phyloP scores from a whole-genome alignment of 1,284 basidiomycete genomes.

The Cryptococcus deneoformans region DNA sequence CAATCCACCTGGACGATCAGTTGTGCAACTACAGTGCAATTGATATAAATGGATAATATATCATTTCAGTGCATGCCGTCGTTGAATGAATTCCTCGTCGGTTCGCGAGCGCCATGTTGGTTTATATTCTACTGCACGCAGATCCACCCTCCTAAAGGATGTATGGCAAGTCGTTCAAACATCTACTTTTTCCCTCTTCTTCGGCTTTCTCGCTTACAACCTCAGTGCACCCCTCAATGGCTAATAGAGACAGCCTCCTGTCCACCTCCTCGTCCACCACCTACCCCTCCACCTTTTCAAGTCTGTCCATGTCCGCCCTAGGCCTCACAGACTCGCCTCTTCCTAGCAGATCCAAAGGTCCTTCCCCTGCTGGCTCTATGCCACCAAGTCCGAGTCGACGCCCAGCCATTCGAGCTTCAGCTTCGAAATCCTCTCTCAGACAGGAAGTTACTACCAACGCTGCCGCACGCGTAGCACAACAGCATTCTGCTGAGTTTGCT shows the following conservation, averaged over 20 bases:
- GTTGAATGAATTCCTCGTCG: too few species aligned
- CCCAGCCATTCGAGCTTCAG: not conserved
- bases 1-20: too few species aligned
- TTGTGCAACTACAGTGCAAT: too few species aligned
- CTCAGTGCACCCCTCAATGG: not conserved
- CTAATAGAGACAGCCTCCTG: slow-evolving; percentile 10
- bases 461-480: slow-evolving; percentile 4
- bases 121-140: too few species aligned
- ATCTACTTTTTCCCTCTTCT: too few species aligned
- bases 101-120: too few species aligned
- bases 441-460: slow-evolving; percentile 12
- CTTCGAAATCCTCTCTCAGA: slow-evolving; percentile 5
- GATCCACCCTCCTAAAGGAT: too few species aligned
- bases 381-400: not conserved
- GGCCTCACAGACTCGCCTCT: slow-evolving; percentile 18
- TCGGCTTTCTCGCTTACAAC: too few species aligned
- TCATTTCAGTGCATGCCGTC: too few species aligned
- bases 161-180: too few species aligned
- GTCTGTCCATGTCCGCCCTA: slow-evolving; percentile 10
- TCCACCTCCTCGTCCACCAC: slow-evolving; percentile 7
- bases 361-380: slow-evolving; percentile 1
- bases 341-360: not conserved
- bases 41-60: too few species aligned
- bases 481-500: not conserved
- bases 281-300: slow-evolving; percentile 15